These are phyloP conservation scores for Metschnikowia chrysomelidarum DNA, from an alignment of 805 yeast species.

Conservation along the genomic window DNA sequence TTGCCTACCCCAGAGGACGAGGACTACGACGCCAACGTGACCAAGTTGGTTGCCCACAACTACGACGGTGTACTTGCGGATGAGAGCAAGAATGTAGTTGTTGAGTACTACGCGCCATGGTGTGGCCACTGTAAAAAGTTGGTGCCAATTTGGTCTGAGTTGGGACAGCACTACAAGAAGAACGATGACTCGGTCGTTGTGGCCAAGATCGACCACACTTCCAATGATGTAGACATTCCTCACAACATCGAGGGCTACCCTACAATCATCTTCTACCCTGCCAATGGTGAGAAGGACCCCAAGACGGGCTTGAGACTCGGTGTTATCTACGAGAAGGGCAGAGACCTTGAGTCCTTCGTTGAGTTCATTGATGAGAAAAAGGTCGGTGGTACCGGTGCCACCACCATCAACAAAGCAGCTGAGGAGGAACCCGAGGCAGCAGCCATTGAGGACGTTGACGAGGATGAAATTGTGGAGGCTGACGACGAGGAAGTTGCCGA, in stretches of 20 bases:
- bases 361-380: constrained; percentile 72
- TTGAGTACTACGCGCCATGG: constrained; percentile 96
- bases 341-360: constrained; percentile 71
- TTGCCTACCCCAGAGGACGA: constrained; percentile 77
- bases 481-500: constrained; percentile 20
- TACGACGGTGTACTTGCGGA: constrained; percentile 68
- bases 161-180: constrained; percentile 66
- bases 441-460: constrained; percentile 30
- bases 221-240: constrained; percentile 77
- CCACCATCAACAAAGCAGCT: constrained; percentile 41
- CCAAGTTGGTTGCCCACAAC: constrained; percentile 78
- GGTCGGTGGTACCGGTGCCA: constrained; percentile 55
- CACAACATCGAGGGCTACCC: constrained; percentile 83
- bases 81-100: constrained; percentile 64
- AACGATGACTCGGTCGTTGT: constrained; percentile 55
- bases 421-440: constrained; percentile 12
- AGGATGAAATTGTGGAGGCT: constrained; percentile 16
- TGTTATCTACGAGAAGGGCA: constrained; percentile 61
- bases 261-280: constrained; percentile 87
- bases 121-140: constrained; percentile 94
- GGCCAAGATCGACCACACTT: constrained; percentile 88
- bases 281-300: constrained; percentile 47
- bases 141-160: constrained; percentile 85
- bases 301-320: constrained; percentile 48
- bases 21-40: constrained; percentile 52